Evolutionary conservation across 441 rosid genomes (phyloP).

Genomic region (Omphalea diandra): DNA sequence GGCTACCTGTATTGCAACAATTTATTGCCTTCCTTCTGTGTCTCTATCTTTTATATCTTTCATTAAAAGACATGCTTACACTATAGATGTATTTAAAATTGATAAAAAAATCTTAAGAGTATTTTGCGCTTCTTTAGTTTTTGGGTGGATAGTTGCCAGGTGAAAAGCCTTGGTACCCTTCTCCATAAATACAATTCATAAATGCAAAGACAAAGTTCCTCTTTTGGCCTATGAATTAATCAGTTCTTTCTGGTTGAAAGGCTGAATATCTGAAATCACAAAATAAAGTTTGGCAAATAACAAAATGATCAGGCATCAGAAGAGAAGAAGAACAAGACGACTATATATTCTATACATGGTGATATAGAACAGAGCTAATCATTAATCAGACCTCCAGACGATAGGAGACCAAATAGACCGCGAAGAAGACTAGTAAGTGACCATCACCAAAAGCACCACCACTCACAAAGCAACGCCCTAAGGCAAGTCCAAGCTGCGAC

Average conservation of each 20-base stretch:
- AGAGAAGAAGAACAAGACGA: background rate
- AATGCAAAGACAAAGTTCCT: too few species aligned
- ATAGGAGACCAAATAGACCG: slow-evolving; percentile 60
- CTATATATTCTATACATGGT: background rate
- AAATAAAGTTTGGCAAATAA: too few species aligned
- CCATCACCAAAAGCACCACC: slow-evolving; percentile 50
- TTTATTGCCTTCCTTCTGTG: background rate
- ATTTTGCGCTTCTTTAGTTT: background rate
- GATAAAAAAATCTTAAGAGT: too few species aligned
- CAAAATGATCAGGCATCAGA: background rate
- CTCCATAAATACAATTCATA: too few species aligned
- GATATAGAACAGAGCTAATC: background rate
- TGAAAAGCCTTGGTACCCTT: too few species aligned
- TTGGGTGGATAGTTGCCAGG: too few species aligned
- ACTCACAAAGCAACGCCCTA: slow-evolving; percentile 56
- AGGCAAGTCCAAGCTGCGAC: slow-evolving; percentile 39
- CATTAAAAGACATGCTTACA: too few species aligned
- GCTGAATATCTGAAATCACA: too few species aligned
- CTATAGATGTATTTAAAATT: too few species aligned
- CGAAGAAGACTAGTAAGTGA: slow-evolving; percentile 58
- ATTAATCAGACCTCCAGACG: slow-evolving; percentile 32
- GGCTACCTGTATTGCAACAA: too few species aligned
- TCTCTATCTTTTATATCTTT: background rate
- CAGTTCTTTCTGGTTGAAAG: too few species aligned
- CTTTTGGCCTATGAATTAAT: too few species aligned